phyloP scores from a whole-genome alignment of 176 grass and related monocot species.

The Pontederia crassipes region DNA sequence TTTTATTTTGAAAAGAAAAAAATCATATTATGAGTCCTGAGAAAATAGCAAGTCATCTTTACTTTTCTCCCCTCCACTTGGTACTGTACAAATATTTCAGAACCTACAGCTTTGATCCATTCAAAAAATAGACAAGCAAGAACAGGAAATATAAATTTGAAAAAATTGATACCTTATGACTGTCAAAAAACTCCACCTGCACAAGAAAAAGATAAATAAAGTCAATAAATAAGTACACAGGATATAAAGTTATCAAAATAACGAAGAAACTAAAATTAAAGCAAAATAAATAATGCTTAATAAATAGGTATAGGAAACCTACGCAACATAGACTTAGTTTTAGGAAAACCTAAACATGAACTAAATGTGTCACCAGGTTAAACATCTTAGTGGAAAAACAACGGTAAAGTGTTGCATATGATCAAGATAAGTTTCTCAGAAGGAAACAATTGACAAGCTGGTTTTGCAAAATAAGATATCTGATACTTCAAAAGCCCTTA shows the following conservation, averaged over 20 bases:
- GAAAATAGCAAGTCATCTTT: too few species aligned
- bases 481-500: too few species aligned
- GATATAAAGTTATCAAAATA: conserved; percentile 3
- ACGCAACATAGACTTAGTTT: too few species aligned
- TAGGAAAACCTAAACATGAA: not conserved
- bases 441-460: not conserved
- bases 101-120: too few species aligned
- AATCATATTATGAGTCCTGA: too few species aligned
- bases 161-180: conserved; percentile 53
- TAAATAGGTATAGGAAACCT: too few species aligned
- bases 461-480: not conserved
- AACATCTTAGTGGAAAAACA: not conserved
- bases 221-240: conserved; percentile 13
- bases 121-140: not conserved
- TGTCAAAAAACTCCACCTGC: conserved; percentile 97
- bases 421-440: not conserved
- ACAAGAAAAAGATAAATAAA: conserved; percentile 16
- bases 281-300: too few species aligned
- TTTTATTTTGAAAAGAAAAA: too few species aligned
- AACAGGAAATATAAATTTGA: not conserved
- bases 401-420: not conserved
- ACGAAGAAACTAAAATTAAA: conserved; percentile 7
- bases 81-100: too few species aligned
- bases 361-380: not conserved
- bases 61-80: too few species aligned